A percentile compares a stretch with the other conserved stretches of the same genome.
phyloP scores from a whole-genome alignment of 306 rosid species.

The Medicago ruthenica region DNA sequence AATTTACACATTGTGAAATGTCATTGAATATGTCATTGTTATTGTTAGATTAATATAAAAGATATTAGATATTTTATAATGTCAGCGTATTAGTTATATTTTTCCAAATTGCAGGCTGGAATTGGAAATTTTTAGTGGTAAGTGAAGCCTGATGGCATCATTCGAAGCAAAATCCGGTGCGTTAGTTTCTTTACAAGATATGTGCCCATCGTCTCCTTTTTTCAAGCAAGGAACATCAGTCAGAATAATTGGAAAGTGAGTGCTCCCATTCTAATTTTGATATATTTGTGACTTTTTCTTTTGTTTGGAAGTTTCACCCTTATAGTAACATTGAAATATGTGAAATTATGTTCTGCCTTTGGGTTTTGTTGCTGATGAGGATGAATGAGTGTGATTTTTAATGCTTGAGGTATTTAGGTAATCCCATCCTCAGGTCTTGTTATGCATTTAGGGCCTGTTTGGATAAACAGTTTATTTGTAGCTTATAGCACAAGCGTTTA shows the following conservation, averaged over 20 bases:
- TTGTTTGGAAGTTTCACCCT: neutral
- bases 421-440: constrained; percentile 3
- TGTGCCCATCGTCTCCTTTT: constrained; percentile 68
- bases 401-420: neutral
- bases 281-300: neutral
- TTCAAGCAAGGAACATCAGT: constrained; percentile 82
- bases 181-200: constrained; percentile 55
- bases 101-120: constrained; percentile 28
- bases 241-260: constrained; percentile 78
- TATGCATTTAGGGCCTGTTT: neutral
- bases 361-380: constrained; percentile 12
- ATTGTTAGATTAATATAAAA: neutral
- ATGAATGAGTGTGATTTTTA: constrained; percentile 8
- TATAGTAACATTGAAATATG: neutral
- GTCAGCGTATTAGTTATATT: neutral
- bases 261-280: constrained; percentile 15
- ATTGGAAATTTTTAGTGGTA: constrained; percentile 1
- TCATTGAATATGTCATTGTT: constrained; percentile 10
- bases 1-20: constrained; percentile 26
- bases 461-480: no score
- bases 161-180: constrained; percentile 65
- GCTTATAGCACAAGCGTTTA: no score
- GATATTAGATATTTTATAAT: no score
- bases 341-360: constrained; percentile 6
- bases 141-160: constrained; percentile 38